These are phyloP conservation scores for Geranium rotundifolium DNA, from an alignment of 345 rosid species.

Conservation along the genomic window DNA sequence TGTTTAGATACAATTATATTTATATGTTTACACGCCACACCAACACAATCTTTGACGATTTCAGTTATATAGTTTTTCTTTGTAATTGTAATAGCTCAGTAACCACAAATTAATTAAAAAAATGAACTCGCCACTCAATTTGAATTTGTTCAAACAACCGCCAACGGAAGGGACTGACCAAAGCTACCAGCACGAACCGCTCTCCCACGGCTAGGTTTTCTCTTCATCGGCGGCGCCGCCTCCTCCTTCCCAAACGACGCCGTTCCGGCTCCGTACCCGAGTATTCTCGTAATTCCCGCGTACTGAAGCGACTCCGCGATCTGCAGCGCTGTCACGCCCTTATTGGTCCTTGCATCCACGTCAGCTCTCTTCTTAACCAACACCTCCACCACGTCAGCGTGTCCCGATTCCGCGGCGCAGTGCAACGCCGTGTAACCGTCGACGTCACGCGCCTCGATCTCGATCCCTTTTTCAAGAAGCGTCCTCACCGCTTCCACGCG, in stretches of 20 bases:
- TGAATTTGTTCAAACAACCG: constrained; percentile 21
- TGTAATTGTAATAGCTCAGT: too few species aligned
- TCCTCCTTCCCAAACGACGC: constrained; percentile 6
- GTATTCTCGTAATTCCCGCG: constrained; percentile 42
- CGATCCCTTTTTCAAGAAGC: constrained; percentile 40
- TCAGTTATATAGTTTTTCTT: too few species aligned
- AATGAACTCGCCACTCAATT: too few species aligned
- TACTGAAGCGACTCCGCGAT: constrained; percentile 48
- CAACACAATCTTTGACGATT: too few species aligned
- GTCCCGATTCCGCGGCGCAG: constrained; percentile 54
- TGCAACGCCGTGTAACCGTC: constrained; percentile 66
- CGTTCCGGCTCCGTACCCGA: constrained; percentile 1
- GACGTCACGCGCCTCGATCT: constrained; percentile 43
- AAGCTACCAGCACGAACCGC: constrained; percentile 26
- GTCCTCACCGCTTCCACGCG: constrained; percentile 21
- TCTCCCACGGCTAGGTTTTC: constrained; percentile 19
- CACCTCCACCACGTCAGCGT: constrained; percentile 41
- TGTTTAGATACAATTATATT: too few species aligned
- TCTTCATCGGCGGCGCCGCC: constrained; percentile 18
- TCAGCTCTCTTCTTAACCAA: constrained; percentile 46
- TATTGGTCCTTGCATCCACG: constrained; percentile 40
- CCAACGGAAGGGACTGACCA: constrained; percentile 20
- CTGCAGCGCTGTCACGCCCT: constrained; percentile 33
- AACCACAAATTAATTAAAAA: too few species aligned
- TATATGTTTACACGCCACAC: too few species aligned